Base-by-base conservation (phyloP, 495 filamentous ascomycete genomes). In the Penicillium soppii region DNA sequence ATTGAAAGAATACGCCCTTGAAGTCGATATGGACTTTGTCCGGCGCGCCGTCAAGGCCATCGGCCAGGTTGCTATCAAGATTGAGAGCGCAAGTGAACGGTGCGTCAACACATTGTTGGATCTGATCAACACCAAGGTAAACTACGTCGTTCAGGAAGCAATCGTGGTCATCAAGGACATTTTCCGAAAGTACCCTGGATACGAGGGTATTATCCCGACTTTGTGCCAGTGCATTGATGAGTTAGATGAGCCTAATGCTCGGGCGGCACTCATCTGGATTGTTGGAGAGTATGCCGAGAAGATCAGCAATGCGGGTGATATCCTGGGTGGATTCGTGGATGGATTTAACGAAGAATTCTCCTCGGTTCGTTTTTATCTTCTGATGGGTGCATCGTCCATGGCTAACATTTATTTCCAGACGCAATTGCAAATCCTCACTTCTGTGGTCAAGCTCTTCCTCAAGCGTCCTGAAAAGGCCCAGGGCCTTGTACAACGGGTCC, bases 21-120 rank as follows among this genome's bases (percentile, higher is more conserved):
- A 98, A 72, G 92, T 98, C 21, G 94, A 98, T 66, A 97, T 98
- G 91, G 95, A 98, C 65, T 97, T 97, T 62, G 94, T 97, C 47
- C 86, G 90, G 52, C 82, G 91, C 52, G 92, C 94, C 1, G 90
- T 98, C 52, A 89, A 88, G 63, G 94, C 94, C 5, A 97, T 98
- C 56, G 94, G 94, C 19, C 95, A 98, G 64, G 90, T 92, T 45
- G 94, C 94, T 22, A 97, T 98, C 73, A 98, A 98, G 75, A 96
- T 98, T 58, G 94, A 97, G 68, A 83, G 80, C 43, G 89, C 91
- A 8, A 92, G 87, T 54, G 91, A 96, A 69, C 91, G 90, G 70
- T 97, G 92, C 59, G 94, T 98, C 53, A 95, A 96, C 62, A 89
- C 91, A 3, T 73, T 98, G 17, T 75, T 97, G 50, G 94, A 98